Evolutionary conservation across 2,329 filamentous ascomycete genomes (phyloP).

Genomic region (Pyrenochaeta sp.): DNA sequence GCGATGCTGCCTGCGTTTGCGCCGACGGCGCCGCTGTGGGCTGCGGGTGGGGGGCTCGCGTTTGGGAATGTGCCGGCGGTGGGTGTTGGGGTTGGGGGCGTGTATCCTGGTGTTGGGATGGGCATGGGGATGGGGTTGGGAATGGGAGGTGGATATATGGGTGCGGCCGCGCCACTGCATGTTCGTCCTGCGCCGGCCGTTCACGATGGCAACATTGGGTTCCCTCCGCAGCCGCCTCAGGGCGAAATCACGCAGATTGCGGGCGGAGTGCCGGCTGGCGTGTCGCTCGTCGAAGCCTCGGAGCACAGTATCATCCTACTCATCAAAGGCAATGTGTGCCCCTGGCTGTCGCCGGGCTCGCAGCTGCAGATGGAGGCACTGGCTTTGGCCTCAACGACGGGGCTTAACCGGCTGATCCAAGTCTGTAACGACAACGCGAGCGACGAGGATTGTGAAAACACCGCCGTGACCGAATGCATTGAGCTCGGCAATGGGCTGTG

Average conservation of each 20-base stretch:
- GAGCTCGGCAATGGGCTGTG: conserved; percentile 44
- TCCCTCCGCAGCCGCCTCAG: conserved; percentile 29
- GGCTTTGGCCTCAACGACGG: conserved; percentile 28
- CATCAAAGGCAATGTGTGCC: conserved; percentile 37
- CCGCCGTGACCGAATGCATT: conserved; percentile 42
- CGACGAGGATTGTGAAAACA: conserved; percentile 33
- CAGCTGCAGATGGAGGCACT: conserved; percentile 35
- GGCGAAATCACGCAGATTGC: conserved; percentile 32
- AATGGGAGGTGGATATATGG: conserved; percentile 19
- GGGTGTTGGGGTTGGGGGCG: conserved; percentile 11
- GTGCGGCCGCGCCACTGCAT: conserved; percentile 18
- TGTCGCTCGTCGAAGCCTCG: conserved; percentile 31
- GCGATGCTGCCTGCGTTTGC: conserved; percentile 33
- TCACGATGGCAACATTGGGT: conserved; percentile 29
- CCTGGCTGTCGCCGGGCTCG: conserved; percentile 38
- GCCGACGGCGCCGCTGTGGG: conserved; percentile 32
- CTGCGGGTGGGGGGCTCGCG: conserved; percentile 22
- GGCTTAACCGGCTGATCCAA: conserved; percentile 40
- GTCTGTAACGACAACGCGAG: conserved; percentile 30
- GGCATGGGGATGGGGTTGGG: conserved; percentile 14
- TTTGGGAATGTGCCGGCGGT: conserved; percentile 30
- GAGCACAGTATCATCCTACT: conserved; percentile 36
- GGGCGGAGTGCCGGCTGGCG: conserved; percentile 36
- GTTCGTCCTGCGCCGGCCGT: conserved; percentile 29
- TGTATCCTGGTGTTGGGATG: conserved; percentile 16